Percentiles rank a stretch among this genome's conserved stretches.
phyloP scores from a whole-genome alignment of 352 stramenopile genomes.

The Phytophthora quininea region DNA sequence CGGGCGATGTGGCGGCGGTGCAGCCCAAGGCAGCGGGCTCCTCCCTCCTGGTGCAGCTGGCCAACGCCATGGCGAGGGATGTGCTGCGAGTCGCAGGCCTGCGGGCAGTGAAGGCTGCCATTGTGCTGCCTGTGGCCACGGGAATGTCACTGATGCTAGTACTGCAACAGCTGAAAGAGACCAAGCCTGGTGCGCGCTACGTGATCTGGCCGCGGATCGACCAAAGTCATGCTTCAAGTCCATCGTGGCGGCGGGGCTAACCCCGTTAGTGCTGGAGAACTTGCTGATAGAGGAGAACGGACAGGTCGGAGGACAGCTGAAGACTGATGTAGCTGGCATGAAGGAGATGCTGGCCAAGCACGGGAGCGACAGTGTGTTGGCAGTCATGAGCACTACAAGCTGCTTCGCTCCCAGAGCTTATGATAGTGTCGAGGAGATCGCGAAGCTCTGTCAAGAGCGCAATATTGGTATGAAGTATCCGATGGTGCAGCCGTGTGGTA shows the following conservation, averaged over 20 bases:
- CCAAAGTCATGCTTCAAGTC: constrained; percentile 99
- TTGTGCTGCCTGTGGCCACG: constrained; percentile 97
- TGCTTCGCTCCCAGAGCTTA: constrained; percentile 98
- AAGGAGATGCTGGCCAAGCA: constrained; percentile 61
- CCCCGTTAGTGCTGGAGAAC: constrained; percentile 90
- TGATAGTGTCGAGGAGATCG: constrained; percentile 94
- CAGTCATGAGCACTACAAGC: constrained; percentile 97
- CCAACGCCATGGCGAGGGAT: constrained; percentile 91
- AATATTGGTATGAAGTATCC: constrained; percentile 60
- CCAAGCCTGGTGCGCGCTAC: constrained; percentile 60
- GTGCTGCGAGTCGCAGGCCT: constrained; percentile 88
- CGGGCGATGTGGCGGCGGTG: constrained; percentile 97
- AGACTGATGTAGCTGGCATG: constrained; percentile 91
- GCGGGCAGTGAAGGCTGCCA: constrained; percentile 61
- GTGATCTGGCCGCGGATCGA: constrained; percentile 97
- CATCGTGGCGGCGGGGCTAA: constrained; percentile 93
- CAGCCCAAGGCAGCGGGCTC: constrained; percentile 99
- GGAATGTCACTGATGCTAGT: constrained; percentile 97
- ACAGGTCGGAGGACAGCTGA: constrained; percentile 66
- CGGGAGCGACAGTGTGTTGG: constrained; percentile 80
- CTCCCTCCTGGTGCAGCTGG: constrained; percentile 95
- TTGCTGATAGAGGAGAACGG: constrained; percentile 56
- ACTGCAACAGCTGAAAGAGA: constrained; percentile 83
- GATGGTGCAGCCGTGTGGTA: background rate
- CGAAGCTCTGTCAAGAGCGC: constrained; percentile 82